phyloP scores from a whole-genome alignment of 2,329 filamentous ascomycete genomes.

The Fusarium odoratissimum region DNA sequence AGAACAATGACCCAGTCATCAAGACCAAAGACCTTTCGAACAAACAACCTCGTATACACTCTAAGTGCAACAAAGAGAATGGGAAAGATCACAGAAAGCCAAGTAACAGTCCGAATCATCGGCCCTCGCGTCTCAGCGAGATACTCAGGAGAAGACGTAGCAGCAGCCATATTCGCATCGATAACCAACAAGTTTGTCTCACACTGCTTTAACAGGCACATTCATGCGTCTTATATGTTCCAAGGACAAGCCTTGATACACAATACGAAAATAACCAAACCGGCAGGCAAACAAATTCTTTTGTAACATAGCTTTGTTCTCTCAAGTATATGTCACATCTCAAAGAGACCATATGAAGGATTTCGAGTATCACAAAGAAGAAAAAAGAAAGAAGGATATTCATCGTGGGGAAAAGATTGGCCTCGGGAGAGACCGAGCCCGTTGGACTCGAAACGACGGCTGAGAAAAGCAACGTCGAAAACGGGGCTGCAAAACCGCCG shows the following conservation, averaged over 20 bases:
- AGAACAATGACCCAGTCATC: constrained; percentile 33
- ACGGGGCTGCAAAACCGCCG: neutral
- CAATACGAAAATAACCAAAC: neutral
- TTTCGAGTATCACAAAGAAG: neutral
- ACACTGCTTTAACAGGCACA: neutral
- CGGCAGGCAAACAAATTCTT: neutral
- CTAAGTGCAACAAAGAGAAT: constrained; percentile 14
- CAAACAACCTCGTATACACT: constrained; percentile 20
- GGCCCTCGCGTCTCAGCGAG: constrained; percentile 22
- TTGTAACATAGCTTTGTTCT: neutral
- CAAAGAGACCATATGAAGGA: neutral
- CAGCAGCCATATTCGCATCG: constrained; percentile 1
- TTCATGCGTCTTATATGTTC: constrained; percentile 7
- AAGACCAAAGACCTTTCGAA: constrained; percentile 32
- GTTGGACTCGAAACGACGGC: neutral
- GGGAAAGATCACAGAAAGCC: constrained; percentile 24
- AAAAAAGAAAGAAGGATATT: neutral
- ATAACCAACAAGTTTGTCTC: neutral
- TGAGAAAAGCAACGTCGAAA: neutral
- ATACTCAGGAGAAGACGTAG: constrained; percentile 15
- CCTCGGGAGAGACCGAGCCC: neutral
- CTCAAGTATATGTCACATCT: neutral
- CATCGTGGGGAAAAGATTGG: constrained; percentile 11
- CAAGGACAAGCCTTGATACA: neutral
- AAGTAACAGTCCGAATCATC: constrained; percentile 24